Conservation (phyloP, 2,329 filamentous ascomycete genomes). For the Aspergillus neoniger region DNA sequence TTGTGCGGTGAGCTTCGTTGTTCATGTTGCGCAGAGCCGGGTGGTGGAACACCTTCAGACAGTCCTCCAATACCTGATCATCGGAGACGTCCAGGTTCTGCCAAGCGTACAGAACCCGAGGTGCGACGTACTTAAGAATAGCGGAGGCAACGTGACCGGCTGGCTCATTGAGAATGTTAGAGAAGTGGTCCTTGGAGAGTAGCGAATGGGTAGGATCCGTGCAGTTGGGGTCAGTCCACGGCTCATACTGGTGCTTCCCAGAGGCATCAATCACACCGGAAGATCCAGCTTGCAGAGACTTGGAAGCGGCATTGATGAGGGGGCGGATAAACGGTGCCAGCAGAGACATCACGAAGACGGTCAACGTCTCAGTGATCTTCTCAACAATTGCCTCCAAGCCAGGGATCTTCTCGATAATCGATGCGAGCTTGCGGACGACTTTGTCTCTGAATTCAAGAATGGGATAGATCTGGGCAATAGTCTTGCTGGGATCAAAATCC, state of each 20-base stretch:
- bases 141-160: slow-evolving; percentile 72
- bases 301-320: slow-evolving; percentile 83
- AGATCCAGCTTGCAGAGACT: slow-evolving; percentile 82
- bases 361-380: slow-evolving; percentile 89
- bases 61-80: slow-evolving; percentile 79
- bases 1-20: slow-evolving; percentile 78
- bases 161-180: slow-evolving; percentile 74
- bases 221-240: slow-evolving; percentile 74
- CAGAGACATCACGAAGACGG: slow-evolving; percentile 86
- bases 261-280: slow-evolving; percentile 68
- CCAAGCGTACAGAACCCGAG: slow-evolving; percentile 89
- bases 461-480: slow-evolving; percentile 82
- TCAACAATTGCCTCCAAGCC: slow-evolving; percentile 88
- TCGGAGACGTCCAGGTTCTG: slow-evolving; percentile 81
- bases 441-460: slow-evolving; percentile 93
- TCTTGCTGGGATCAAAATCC: slow-evolving; percentile 76
- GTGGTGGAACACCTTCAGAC: slow-evolving; percentile 85
- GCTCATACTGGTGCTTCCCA: slow-evolving; percentile 73
- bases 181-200: slow-evolving; percentile 82
- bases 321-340: slow-evolving; percentile 90
- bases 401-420: slow-evolving; percentile 86
- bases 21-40: slow-evolving; percentile 75
- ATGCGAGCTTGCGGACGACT: slow-evolving; percentile 83
- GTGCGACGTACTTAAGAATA: slow-evolving; percentile 83
- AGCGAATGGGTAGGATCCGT: slow-evolving; percentile 80